Conservation (phyloP, 2,329 filamentous ascomycete species). For the Fusarium proliferatum region DNA sequence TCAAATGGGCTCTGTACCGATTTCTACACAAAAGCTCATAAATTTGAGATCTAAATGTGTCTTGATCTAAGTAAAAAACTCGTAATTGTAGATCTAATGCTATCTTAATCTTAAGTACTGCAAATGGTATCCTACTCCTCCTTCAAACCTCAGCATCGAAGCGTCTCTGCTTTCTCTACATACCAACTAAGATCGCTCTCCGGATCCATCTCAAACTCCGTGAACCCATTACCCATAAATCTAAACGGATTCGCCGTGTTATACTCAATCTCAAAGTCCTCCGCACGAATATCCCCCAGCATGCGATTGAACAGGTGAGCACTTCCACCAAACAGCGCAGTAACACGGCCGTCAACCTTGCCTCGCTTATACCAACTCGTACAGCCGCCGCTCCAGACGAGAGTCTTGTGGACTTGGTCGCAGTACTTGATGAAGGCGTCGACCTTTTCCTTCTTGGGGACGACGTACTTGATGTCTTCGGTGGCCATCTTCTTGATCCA, state of each 20-base stretch:
- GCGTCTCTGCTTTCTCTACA: constrained; percentile 36
- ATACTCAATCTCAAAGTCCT: constrained; percentile 38
- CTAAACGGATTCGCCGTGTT: constrained; percentile 36
- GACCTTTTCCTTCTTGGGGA: constrained; percentile 37
- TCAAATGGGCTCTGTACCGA: too few relatives aligned
- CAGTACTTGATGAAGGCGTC: constrained; percentile 39
- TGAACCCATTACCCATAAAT: constrained; percentile 40
- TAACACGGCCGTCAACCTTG: constrained; percentile 30
- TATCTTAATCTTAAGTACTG: not conserved
- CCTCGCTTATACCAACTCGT: constrained; percentile 39
- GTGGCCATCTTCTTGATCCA: constrained; percentile 41
- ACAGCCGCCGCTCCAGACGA: constrained; percentile 38
- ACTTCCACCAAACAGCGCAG: constrained; percentile 38
- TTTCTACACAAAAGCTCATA: not conserved
- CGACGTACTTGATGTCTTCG: constrained; percentile 38
- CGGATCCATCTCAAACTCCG: constrained; percentile 39
- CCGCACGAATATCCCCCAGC: constrained; percentile 35
- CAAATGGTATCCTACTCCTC: not conserved
- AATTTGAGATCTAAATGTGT: too few relatives aligned
- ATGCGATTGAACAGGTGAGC: constrained; percentile 39
- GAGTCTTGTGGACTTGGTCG: constrained; percentile 37
- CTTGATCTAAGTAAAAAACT: not conserved
- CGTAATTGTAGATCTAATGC: not conserved
- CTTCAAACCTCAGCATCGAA: not conserved
- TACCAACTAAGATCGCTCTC: constrained; percentile 39